Evolutionary conservation across 352 stramenopile genomes (phyloP).

Genomic region (Phytophthora constricta): DNA sequence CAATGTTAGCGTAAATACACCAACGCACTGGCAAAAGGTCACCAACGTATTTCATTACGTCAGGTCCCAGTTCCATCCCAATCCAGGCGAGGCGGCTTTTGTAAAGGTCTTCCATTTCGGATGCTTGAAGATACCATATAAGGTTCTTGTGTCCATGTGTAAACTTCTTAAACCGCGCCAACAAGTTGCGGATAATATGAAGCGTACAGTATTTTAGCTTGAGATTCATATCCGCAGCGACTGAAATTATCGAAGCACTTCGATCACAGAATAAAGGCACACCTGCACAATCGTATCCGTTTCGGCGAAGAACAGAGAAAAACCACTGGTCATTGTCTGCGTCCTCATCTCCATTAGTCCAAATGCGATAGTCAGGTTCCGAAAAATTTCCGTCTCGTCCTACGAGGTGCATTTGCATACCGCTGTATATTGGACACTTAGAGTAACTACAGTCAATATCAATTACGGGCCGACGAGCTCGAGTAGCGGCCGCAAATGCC

Average conservation of each 20-base stretch:
- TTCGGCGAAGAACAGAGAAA: not conserved
- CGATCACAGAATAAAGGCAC: conserved; percentile 9
- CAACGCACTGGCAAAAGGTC: not conserved
- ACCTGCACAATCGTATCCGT: not conserved
- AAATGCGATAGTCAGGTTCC: conserved; percentile 3
- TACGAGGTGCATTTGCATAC: conserved; percentile 7
- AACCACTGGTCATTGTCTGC: conserved; percentile 7
- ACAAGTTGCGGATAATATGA: conserved; percentile 1
- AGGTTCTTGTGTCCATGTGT: not conserved
- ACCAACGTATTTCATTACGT: not conserved
- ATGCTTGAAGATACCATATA: not conserved
- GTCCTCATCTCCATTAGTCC: conserved; percentile 1
- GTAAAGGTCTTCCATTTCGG: conserved; percentile 4
- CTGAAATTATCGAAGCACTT: not conserved
- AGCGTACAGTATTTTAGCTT: conserved; percentile 5
- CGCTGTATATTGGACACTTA: too few relatives aligned
- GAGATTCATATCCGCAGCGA: not conserved
- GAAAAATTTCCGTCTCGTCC: conserved; percentile 2
- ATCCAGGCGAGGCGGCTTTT: not conserved
- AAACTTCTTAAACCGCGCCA: not conserved
- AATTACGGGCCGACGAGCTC: too few relatives aligned
- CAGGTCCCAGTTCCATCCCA: conserved; percentile 1
- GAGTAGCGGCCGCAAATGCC: too few relatives aligned
- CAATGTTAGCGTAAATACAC: conserved; percentile 9
- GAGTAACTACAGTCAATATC: too few relatives aligned